These are phyloP conservation scores for Fraxinus angustifolia DNA, from an alignment of 305 asterid species.

Conservation along the genomic window DNA sequence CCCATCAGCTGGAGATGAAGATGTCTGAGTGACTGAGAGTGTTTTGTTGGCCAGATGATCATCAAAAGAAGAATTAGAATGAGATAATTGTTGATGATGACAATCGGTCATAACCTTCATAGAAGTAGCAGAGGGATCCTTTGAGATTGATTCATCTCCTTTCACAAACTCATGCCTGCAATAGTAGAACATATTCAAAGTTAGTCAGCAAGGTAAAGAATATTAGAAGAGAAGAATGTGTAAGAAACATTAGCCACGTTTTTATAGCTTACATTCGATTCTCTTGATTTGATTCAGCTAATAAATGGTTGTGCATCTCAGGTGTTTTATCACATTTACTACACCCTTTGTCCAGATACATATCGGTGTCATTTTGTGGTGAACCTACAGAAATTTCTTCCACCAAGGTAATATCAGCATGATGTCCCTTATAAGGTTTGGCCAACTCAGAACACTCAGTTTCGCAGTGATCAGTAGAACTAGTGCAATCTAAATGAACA, in stretches of 20 bases:
- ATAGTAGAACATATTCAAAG: slow-evolving; percentile 7
- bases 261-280: slow-evolving; percentile 38
- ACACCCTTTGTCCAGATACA: slow-evolving; percentile 28
- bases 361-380: slow-evolving; percentile 25
- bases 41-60: slow-evolving; percentile 47
- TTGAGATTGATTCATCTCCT: slow-evolving; percentile 32
- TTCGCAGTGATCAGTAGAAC: slow-evolving; percentile 32
- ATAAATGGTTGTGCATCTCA: slow-evolving; percentile 24
- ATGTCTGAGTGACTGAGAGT: slow-evolving; percentile 49
- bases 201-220: slow-evolving; percentile 3
- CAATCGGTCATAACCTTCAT: slow-evolving; percentile 33
- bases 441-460: slow-evolving; percentile 29
- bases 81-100: slow-evolving; percentile 25
- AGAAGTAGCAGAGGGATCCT: slow-evolving; percentile 39
- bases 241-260: background rate
- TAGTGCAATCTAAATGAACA: slow-evolving; percentile 23
- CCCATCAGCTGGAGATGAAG: slow-evolving; percentile 57
- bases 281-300: slow-evolving; percentile 36
- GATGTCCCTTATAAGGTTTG: slow-evolving; percentile 31
- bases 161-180: slow-evolving; percentile 43
- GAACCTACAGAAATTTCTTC: slow-evolving; percentile 34
- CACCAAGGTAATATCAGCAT: slow-evolving; percentile 28
- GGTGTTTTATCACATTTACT: slow-evolving; percentile 34
- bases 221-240: slow-evolving; percentile 14
- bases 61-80: slow-evolving; percentile 41